These are phyloP conservation scores for Hsuehochloa calcarea DNA, from an alignment of 176 grass and related monocot genomes.

Conservation along the genomic window DNA sequence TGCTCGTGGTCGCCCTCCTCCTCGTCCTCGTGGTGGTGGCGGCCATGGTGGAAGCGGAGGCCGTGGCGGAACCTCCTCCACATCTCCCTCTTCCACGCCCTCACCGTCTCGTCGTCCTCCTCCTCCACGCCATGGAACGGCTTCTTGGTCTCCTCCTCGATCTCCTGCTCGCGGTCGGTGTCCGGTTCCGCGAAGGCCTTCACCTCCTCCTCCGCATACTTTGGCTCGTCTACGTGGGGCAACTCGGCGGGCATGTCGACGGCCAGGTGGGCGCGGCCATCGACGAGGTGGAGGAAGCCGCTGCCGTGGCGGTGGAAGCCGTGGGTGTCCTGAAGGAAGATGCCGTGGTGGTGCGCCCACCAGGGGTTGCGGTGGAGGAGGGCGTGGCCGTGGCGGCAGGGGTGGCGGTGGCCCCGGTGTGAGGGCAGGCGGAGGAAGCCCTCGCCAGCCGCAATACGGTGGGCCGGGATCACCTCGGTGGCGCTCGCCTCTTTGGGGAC, in stretches of 20 bases:
- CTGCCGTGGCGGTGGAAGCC: neutral
- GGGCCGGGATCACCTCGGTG: neutral
- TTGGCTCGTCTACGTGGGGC: neutral
- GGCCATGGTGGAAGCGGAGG: neutral
- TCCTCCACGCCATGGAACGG: neutral
- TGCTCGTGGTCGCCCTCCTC: neutral
- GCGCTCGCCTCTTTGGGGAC: neutral
- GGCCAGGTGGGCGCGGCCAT: neutral
- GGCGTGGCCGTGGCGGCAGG: constrained; percentile 4
- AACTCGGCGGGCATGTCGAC: neutral
- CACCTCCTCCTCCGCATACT: neutral
- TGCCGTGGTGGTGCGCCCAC: constrained; percentile 7
- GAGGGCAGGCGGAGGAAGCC: constrained; percentile 15
- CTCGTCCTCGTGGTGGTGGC: neutral
- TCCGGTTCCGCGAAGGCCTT: constrained; percentile 22
- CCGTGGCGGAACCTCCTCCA: constrained; percentile 15
- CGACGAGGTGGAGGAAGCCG: neutral
- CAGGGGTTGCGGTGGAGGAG: neutral
- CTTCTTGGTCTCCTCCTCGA: neutral
- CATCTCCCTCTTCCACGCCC: constrained; percentile 34
- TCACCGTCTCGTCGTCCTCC: neutral
- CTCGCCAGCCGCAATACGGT: neutral
- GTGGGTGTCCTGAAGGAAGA: neutral
- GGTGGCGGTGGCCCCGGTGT: constrained; percentile 10
- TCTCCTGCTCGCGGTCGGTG: neutral